Conservation (phyloP, 805 yeast genomes). For the Starmerella gropengiesseri region DNA sequence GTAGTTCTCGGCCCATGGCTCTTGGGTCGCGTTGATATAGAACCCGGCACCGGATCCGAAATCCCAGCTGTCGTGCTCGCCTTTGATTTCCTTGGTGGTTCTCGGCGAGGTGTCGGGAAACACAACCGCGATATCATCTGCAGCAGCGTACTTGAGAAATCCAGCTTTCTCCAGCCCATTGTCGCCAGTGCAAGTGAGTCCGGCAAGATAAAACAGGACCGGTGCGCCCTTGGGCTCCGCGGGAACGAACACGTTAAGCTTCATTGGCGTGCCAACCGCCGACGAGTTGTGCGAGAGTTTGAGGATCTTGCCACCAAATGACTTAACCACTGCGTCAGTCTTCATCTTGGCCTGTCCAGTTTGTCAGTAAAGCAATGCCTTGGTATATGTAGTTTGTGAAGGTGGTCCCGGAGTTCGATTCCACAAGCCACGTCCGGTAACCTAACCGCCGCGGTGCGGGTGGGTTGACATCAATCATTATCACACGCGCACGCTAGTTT, state of each 20-base stretch:
- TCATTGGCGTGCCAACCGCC: conserved; percentile 61
- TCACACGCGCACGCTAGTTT: too few relatives aligned
- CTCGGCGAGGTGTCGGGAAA: conserved; percentile 97
- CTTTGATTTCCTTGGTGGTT: conserved; percentile 28
- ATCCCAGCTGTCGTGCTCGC: conserved; percentile 75
- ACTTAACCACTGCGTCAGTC: conserved; percentile 15
- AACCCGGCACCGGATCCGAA: conserved; percentile 95
- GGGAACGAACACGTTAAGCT: conserved; percentile 75
- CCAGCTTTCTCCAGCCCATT: conserved; percentile 85
- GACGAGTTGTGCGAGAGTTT: conserved; percentile 67
- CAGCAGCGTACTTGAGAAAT: conserved; percentile 62
- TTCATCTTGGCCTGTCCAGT: too few relatives aligned
- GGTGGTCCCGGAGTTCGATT: too few relatives aligned
- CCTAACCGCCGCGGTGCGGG: too few relatives aligned
- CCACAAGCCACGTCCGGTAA: too few relatives aligned
- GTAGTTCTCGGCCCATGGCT: conserved; percentile 62
- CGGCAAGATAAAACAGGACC: conserved; percentile 68
- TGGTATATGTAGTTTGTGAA: too few relatives aligned
- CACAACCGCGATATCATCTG: conserved; percentile 75
- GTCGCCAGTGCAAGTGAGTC: conserved; percentile 86
- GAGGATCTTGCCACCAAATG: conserved; percentile 61
- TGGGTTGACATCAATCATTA: too few relatives aligned
- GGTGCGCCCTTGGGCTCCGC: conserved; percentile 47
- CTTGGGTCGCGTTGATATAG: conserved; percentile 72
- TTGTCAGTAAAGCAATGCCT: too few relatives aligned